Percentiles rank a stretch among this genome's conserved stretches.
phyloP scores from a whole-genome alignment of 2,329 filamentous ascomycete species.

The Zalaria obscura region DNA sequence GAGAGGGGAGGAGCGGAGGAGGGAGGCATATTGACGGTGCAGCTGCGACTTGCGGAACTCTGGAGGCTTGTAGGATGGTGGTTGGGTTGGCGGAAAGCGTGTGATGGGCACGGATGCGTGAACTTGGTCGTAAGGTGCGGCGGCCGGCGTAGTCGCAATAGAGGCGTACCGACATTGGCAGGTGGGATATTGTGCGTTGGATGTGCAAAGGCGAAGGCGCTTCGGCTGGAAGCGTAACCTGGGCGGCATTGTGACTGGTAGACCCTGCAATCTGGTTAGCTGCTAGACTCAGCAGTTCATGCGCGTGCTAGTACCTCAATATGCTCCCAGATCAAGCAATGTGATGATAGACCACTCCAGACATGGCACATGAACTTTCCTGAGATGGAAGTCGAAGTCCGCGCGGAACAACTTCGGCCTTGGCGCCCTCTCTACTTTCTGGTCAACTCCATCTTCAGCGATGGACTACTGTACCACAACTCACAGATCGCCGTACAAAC shows the following conservation, averaged over 20 bases:
- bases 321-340: no score
- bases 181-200: constrained; percentile 13
- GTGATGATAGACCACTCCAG: no score
- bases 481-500: no score
- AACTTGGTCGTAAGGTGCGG: constrained; percentile 35
- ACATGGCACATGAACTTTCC: no score
- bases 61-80: constrained; percentile 72
- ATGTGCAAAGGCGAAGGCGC: constrained; percentile 16
- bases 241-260: constrained; percentile 34
- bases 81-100: constrained; percentile 53
- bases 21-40: constrained; percentile 70
- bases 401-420: neutral
- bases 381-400: neutral
- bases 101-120: constrained; percentile 30
- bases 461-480: no score
- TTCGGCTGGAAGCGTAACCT: constrained; percentile 30
- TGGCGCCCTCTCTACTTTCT: no score
- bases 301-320: no score
- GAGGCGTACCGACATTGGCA: constrained; percentile 35
- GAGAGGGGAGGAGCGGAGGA: constrained; percentile 72
- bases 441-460: no score
- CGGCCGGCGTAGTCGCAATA: constrained; percentile 31
- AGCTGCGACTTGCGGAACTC: constrained; percentile 86
- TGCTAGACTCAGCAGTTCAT: no score
- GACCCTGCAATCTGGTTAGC: neutral